These are phyloP conservation scores for Microdochium trichocladiopsis DNA, from an alignment of 2,329 filamentous ascomycete species.

Conservation along the genomic window DNA sequence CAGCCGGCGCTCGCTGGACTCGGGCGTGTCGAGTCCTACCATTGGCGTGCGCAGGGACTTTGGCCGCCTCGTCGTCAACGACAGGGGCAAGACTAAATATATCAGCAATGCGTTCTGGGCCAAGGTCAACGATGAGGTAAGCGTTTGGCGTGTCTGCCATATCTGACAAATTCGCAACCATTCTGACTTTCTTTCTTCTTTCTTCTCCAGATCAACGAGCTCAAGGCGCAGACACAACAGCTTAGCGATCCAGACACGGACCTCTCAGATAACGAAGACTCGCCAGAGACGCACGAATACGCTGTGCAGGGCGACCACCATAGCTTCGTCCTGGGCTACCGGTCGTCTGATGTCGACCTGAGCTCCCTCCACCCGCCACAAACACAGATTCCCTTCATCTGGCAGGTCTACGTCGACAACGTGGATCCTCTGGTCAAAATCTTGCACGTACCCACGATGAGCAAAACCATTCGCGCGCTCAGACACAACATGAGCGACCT, in stretches of 20 bases:
- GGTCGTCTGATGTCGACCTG: conserved; percentile 62
- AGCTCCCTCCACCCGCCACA: conserved; percentile 56
- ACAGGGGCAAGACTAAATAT: conserved; percentile 62
- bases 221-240: conserved; percentile 41
- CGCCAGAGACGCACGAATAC: neutral
- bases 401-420: conserved; percentile 66
- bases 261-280: conserved; percentile 26
- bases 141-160: conserved; percentile 5
- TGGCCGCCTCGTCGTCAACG: conserved; percentile 63
- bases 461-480: conserved; percentile 53
- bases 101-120: conserved; percentile 74
- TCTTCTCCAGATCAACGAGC: conserved; percentile 15
- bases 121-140: conserved; percentile 66
- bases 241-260: conserved; percentile 50
- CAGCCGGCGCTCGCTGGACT: neutral
- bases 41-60: conserved; percentile 45
- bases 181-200: neutral
- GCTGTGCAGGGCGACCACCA: conserved; percentile 47
- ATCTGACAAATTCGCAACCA: neutral
- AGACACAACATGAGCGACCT: conserved; percentile 52
- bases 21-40: conserved; percentile 11
- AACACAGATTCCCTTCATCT: conserved; percentile 59
- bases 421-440: conserved; percentile 69
- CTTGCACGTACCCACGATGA: conserved; percentile 61
- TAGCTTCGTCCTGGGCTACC: conserved; percentile 66